phyloP scores from a whole-genome alignment of 805 yeast species.

The Lipomyces yamadae region DNA sequence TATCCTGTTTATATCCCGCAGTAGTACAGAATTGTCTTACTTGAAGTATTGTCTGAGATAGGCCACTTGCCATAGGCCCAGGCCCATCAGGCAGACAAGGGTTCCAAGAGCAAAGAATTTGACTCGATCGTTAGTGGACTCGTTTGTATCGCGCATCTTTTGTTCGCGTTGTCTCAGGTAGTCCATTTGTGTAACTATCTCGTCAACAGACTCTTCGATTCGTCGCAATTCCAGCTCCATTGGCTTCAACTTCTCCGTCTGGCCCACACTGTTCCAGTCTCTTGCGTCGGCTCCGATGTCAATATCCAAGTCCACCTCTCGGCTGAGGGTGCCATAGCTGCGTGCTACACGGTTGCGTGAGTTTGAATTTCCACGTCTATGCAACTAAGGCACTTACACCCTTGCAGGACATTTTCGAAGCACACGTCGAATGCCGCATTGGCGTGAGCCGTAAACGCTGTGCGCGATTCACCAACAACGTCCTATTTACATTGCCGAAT shows the following conservation, averaged over 20 bases:
- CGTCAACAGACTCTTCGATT: constrained; percentile 83
- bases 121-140: constrained; percentile 91
- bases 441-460: constrained; percentile 83
- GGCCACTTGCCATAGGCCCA: constrained; percentile 91
- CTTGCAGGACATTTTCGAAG: constrained; percentile 66
- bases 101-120: constrained; percentile 80
- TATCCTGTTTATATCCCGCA: not conserved
- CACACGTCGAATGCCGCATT: constrained; percentile 90
- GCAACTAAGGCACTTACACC: not conserved
- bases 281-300: constrained; percentile 97
- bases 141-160: constrained; percentile 94
- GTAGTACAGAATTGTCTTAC: constrained; percentile 22
- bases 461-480: constrained; percentile 69
- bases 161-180: constrained; percentile 89
- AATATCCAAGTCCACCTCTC: constrained; percentile 86
- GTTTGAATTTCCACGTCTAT: not conserved
- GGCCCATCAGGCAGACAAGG: constrained; percentile 67
- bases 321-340: constrained; percentile 50
- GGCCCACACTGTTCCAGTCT: constrained; percentile 95
- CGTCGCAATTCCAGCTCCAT: constrained; percentile 87
- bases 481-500: constrained; percentile 47
- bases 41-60: constrained; percentile 90
- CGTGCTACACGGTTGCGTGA: constrained; percentile 23
- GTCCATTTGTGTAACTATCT: constrained; percentile 75
- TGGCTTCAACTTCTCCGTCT: constrained; percentile 90